Evolutionary conservation across 352 stramenopile genomes (phyloP), one percentile per base, ranked within the genome.

Genomic region (Phytophthora quininea): DNA sequence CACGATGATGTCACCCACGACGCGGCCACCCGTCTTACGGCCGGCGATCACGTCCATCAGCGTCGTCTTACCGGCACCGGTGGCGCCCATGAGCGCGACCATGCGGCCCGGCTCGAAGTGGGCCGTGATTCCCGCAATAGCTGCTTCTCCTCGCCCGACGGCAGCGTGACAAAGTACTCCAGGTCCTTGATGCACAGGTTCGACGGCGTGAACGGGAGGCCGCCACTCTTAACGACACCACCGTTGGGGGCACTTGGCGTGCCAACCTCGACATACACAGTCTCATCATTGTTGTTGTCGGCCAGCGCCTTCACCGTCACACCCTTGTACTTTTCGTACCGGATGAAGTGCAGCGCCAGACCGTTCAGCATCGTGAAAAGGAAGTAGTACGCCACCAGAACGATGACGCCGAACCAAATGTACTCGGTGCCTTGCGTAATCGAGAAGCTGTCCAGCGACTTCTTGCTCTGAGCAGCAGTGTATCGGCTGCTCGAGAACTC

Each of bases 1-100:
- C 29, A 98, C 71, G 19, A 79, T 74, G 54, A 98, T 88, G 8
- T 97, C 74, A 24, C 95, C 94, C 30, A 79, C 74, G 37, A 98
- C 79, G 27, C 79, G 78, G 1, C 80, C 80, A 50, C 73, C 80
- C 0, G 77, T 84, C 71, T 89, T 89, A 9, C 80, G 73, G 14
- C 80, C 80, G 14, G 80, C 78, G 19, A 89, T 79, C 27, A 89
- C 77, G 32, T 89, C 80, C 76, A 89, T 85, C 24, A 89, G 65
- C 15, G 80, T 89, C 10, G 76, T 86, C 54, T 89, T 89, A 53
- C 80, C 78, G 15, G 84, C 86, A 50, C 84, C 86, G 11, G 69
- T 86, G 0, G 81, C 74, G 0, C 86, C 86, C 84, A 94, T 94
- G 14, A 94, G 69, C 5, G 86, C 85, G 4, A 86, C 86, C 77